Evolutionary conservation across 306 rosid species (phyloP).

Genomic region (Corylus heterophylla): DNA sequence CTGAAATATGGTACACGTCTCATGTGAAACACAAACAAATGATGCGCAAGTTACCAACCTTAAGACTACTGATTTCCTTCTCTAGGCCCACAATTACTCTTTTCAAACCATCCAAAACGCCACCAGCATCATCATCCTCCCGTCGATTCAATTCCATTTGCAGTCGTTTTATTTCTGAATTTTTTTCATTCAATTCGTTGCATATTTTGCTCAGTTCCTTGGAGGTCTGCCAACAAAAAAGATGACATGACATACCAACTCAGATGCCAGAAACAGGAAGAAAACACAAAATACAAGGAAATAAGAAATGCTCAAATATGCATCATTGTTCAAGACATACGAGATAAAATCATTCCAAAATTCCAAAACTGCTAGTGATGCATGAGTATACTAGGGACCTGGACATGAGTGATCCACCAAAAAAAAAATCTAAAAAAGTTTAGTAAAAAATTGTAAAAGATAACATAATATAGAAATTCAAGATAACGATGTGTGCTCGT

Average conservation of each 20-base stretch:
- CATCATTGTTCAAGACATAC: too few relatives aligned
- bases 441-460: background rate
- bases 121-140: conserved; percentile 42
- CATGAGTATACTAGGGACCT: too few relatives aligned
- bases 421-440: background rate
- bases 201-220: conserved; percentile 51
- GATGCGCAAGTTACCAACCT: conserved; percentile 53
- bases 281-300: background rate
- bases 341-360: too few relatives aligned
- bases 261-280: conserved; percentile 31
- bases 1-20: background rate
- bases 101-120: conserved; percentile 49
- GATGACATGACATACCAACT: conserved; percentile 18
- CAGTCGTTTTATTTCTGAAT: conserved; percentile 53
- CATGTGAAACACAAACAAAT: conserved; percentile 6
- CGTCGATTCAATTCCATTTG: conserved; percentile 63
- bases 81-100: conserved; percentile 58
- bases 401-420: too few relatives aligned
- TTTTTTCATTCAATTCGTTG: conserved; percentile 63
- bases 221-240: conserved; percentile 51
- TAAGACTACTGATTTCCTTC: conserved; percentile 72
- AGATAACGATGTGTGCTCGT: background rate
- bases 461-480: background rate
- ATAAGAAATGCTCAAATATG: background rate
- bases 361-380: too few relatives aligned